Conservation (phyloP, 345 rosid genomes). For the Lepidium didymum region DNA sequence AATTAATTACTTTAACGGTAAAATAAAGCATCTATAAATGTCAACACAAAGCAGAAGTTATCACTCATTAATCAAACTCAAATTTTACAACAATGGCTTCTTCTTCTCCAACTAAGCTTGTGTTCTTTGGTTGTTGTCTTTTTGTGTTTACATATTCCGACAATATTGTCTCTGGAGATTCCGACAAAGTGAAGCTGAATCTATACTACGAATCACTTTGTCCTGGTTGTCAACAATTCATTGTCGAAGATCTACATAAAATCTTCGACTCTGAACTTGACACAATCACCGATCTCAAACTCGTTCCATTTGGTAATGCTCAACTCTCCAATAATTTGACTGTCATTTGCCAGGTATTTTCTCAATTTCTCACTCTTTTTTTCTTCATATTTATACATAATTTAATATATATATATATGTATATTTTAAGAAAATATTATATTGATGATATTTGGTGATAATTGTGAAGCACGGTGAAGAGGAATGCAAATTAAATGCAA, state of each 20-base stretch:
- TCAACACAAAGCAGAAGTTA: not conserved
- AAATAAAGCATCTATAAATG: not conserved
- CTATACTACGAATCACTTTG: conserved; percentile 43
- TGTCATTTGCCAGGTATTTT: conserved; percentile 37
- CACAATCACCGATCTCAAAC: conserved; percentile 31
- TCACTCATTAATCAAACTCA: not conserved
- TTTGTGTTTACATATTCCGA: not conserved
- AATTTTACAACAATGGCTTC: not conserved
- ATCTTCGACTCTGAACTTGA: conserved; percentile 23
- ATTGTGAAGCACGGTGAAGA: conserved; percentile 51
- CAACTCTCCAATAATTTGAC: not conserved
- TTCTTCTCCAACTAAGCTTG: not conserved
- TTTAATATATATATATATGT: not conserved
- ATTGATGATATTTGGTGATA: not conserved
- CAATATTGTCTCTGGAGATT: not conserved
- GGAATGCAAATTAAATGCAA: conserved; percentile 53
- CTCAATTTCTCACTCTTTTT: not conserved
- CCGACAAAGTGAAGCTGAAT: conserved; percentile 10
- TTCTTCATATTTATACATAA: not conserved
- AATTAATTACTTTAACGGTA: not conserved
- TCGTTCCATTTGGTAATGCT: conserved; percentile 48
- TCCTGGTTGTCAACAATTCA: conserved; percentile 35
- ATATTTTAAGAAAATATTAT: not conserved
- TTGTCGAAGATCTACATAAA: conserved; percentile 21
- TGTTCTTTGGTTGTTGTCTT: not conserved